Conservation (phyloP, 2,329 filamentous ascomycete species). For the Aureobasidium pullulans region DNA sequence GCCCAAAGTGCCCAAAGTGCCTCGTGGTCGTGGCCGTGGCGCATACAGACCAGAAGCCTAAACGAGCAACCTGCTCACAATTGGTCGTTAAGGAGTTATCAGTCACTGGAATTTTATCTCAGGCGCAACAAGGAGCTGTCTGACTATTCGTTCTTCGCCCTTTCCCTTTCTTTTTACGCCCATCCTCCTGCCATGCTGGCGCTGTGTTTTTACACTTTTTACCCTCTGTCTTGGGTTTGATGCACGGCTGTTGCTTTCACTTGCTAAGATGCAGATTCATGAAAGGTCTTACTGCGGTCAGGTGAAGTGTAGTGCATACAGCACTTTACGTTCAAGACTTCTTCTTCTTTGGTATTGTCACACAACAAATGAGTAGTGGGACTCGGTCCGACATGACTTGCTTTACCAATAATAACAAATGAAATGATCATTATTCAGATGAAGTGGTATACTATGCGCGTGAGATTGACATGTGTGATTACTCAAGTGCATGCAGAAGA, state of each 20-base stretch:
- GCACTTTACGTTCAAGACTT: not conserved
- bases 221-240: not conserved
- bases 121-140: slow-evolving; percentile 4
- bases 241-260: not conserved
- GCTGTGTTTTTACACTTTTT: not conserved
- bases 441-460: not conserved
- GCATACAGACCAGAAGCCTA: not conserved
- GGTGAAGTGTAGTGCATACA: not conserved
- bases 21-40: not conserved
- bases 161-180: not conserved
- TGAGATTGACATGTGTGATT: not conserved
- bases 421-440: not conserved
- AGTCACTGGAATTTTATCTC: not conserved
- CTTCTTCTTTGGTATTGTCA: not conserved
- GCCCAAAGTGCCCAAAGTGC: slow-evolving; percentile 3
- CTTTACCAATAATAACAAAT: not conserved
- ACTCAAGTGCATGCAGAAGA: not conserved
- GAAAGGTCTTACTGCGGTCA: not conserved
- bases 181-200: not conserved
- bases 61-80: not conserved
- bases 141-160: not conserved
- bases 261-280: slow-evolving; percentile 1
- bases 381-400: not conserved
- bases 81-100: not conserved
- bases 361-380: not conserved